A percentile compares a stretch with the other conserved stretches of the same genome.
Evolutionary conservation across 2,329 filamentous ascomycete species (phyloP).

Genomic region (Curvularia sp.): DNA sequence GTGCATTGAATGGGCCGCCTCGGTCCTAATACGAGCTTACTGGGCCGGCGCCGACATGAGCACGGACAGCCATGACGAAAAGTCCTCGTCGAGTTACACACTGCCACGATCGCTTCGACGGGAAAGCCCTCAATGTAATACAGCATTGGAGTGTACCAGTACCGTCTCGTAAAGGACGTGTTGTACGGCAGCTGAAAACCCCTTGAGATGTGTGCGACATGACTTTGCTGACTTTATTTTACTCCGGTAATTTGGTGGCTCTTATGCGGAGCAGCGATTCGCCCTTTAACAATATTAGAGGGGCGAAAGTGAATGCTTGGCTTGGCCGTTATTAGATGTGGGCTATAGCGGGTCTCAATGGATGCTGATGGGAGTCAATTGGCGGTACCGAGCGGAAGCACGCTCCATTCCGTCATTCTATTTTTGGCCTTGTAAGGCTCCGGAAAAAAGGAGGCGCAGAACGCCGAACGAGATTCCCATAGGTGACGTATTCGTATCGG

Average conservation of each 20-base stretch:
- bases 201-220: neutral
- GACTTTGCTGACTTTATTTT: neutral
- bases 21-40: slow-evolving; percentile 18
- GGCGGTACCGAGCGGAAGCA: neutral
- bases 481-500: slow-evolving; percentile 1
- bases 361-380: neutral
- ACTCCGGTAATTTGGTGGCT: slow-evolving; percentile 1
- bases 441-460: neutral
- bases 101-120: neutral
- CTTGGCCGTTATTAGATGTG: slow-evolving; percentile 8
- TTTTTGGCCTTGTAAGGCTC: neutral
- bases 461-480: neutral
- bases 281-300: neutral
- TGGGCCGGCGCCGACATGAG: slow-evolving; percentile 2
- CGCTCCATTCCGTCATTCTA: neutral
- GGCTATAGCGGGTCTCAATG: slow-evolving; percentile 11
- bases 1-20: slow-evolving; percentile 9
- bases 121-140: neutral
- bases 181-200: neutral
- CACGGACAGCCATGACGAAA: slow-evolving; percentile 6
- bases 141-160: neutral
- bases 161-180: neutral
- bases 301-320: neutral
- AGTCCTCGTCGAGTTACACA: neutral
- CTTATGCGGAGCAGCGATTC: neutral